Evolutionary conservation across 257 asterid genomes (phyloP).

Genomic region (Salvia miltiorrhiza): DNA sequence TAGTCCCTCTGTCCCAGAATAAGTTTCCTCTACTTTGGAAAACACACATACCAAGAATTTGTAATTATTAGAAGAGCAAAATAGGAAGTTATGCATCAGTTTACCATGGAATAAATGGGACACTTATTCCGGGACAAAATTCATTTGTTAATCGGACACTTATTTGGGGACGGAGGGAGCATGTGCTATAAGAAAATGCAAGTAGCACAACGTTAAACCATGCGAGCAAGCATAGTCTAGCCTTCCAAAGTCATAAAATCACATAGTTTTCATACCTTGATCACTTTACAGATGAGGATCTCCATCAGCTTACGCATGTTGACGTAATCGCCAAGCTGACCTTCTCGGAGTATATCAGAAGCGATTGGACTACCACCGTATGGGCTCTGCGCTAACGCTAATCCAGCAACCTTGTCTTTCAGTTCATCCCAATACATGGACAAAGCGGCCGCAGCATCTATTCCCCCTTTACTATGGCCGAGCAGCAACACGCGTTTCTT

Average conservation of each 20-base stretch:
- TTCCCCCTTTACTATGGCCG: conserved; percentile 98
- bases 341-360: conserved; percentile 87
- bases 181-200: too few species aligned
- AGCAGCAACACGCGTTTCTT: conserved; percentile 76
- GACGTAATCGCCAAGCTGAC: conserved; percentile 97
- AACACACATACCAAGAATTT: too few species aligned
- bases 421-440: conserved; percentile 90
- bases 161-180: too few species aligned
- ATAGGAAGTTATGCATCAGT: too few species aligned
- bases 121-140: too few species aligned
- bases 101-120: too few species aligned
- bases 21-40: too few species aligned
- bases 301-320: conserved; percentile 94
- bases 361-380: conserved; percentile 98
- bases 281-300: conserved; percentile 85
- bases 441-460: conserved; percentile 90
- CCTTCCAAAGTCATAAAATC: not conserved
- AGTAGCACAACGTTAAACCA: not conserved
- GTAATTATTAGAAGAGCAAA: too few species aligned
- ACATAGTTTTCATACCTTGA: conserved; percentile 55
- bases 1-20: too few species aligned
- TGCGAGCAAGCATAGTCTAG: not conserved
- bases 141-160: too few species aligned
- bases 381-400: conserved; percentile 92
- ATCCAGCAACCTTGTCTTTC: conserved; percentile 93